These are phyloP conservation scores for Phytophthora niederhauseri DNA, from an alignment of 352 stramenopile genomes.

Conservation along the genomic window DNA sequence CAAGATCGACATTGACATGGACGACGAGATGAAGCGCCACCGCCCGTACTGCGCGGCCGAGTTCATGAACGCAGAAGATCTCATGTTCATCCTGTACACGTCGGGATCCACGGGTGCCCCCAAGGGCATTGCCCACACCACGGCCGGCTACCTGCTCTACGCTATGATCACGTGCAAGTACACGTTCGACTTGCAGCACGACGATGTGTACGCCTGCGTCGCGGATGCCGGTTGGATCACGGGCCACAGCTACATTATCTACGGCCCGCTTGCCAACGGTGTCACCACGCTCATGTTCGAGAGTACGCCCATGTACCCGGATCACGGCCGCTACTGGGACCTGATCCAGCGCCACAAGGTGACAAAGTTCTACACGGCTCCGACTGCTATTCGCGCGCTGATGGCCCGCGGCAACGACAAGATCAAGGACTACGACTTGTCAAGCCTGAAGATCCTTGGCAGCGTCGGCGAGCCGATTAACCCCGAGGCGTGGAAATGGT, in stretches of 20 bases:
- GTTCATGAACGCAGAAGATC: conserved; percentile 96
- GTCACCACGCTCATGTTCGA: conserved; percentile 99
- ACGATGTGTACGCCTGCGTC: conserved; percentile 96
- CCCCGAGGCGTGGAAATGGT: conserved; percentile 97
- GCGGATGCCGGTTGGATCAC: conserved; percentile 98
- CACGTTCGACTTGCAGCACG: conserved; percentile 94
- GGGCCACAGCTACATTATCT: conserved; percentile 97
- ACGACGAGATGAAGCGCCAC: conserved; percentile 86
- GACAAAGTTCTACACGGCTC: conserved; percentile 95
- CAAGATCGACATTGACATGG: conserved; percentile 94
- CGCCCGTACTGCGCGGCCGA: conserved; percentile 96
- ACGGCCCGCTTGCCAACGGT: conserved; percentile 97
- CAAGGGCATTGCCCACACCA: conserved; percentile 97
- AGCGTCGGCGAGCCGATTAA: conserved; percentile 99
- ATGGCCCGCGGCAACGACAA: conserved; percentile 96
- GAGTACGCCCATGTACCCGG: conserved; percentile 96
- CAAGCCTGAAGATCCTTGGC: conserved; percentile 94
- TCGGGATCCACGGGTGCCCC: conserved; percentile 96
- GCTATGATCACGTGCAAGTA: conserved; percentile 94
- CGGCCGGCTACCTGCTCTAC: conserved; percentile 96
- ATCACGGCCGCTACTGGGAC: conserved; percentile 97
- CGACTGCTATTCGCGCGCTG: conserved; percentile 97
- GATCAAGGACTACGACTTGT: conserved; percentile 76
- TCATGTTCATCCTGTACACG: conserved; percentile 99
- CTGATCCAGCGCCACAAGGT: conserved; percentile 97